phyloP scores from a whole-genome alignment of 345 rosid species.

The Toxicodendron radicans region DNA sequence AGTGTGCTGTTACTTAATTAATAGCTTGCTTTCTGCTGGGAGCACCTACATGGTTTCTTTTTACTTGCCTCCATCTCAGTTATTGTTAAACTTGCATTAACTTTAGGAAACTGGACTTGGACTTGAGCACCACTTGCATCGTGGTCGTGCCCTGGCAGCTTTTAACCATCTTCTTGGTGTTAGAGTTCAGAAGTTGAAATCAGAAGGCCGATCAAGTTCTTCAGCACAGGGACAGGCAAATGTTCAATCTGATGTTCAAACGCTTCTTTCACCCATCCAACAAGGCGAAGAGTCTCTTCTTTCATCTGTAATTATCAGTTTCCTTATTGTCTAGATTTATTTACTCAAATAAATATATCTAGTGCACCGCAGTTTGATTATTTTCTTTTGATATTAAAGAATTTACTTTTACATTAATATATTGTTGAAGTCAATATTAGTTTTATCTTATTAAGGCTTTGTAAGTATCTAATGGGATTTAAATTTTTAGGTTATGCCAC shows the following conservation, averaged over 20 bases:
- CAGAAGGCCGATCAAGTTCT: constrained; percentile 55
- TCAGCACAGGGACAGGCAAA: constrained; percentile 56
- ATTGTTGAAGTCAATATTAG: constrained; percentile 4
- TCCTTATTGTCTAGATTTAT: constrained; percentile 18
- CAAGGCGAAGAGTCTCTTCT: constrained; percentile 70
- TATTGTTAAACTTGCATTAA: constrained; percentile 18
- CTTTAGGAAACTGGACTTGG: constrained; percentile 82
- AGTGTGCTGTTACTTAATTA: not conserved
- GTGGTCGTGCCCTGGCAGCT: constrained; percentile 96
- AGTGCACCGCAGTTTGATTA: not conserved
- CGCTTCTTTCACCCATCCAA: constrained; percentile 73
- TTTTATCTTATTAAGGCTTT: constrained; percentile 3
- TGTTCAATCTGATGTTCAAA: constrained; percentile 86
- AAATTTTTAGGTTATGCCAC: constrained; percentile 75
- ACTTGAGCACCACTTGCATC: constrained; percentile 91
- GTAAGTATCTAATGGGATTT: constrained; percentile 9
- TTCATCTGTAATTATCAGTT: constrained; percentile 69
- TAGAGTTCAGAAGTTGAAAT: constrained; percentile 69
- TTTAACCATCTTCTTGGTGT: constrained; percentile 74
- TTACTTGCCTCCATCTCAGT: not conserved
- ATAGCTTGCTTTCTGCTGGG: constrained; percentile 11
- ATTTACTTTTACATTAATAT: not conserved
- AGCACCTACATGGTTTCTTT: constrained; percentile 2
- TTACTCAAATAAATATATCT: not conserved
- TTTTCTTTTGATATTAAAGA: constrained; percentile 10